phyloP scores from a whole-genome alignment of 78 protist species.

The Anaeramoeba flamelloides region DNA sequence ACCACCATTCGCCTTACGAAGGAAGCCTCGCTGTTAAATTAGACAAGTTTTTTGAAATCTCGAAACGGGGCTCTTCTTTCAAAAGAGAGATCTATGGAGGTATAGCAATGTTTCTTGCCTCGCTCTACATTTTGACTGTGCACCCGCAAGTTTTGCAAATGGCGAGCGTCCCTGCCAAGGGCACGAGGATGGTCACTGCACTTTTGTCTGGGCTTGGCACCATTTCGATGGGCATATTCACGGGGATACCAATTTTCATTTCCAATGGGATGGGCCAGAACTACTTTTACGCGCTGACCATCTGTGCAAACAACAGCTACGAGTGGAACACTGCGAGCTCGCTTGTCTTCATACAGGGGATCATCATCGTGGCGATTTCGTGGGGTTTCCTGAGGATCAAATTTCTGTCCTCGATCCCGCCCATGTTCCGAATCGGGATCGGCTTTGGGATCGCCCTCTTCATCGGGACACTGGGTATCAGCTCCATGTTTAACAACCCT shows the following conservation, averaged over 20 bases:
- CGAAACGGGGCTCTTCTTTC: neutral
- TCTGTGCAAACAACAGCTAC: no score
- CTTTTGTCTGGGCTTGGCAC: neutral
- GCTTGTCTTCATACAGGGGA: no score
- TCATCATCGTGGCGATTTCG: no score
- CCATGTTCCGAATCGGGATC: no score
- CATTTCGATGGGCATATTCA: constrained; percentile 1
- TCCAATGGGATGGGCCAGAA: neutral
- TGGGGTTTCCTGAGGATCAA: no score
- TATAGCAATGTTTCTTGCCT: neutral
- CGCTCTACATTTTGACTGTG: neutral
- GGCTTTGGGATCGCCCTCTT: no score
- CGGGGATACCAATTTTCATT: neutral
- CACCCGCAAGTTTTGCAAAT: neutral
- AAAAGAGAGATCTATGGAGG: constrained; percentile 5
- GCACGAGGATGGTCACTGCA: constrained; percentile 1
- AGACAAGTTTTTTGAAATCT: constrained; percentile 2
- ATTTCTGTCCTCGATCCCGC: no score
- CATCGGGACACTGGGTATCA: no score
- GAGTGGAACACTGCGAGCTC: no score
- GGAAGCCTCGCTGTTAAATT: no score
- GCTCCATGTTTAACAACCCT: no score
- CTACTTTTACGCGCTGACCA: neutral
- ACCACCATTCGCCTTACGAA: no score
- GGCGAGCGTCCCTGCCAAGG: constrained; percentile 1